A percentile compares a stretch with the other conserved stretches of the same genome.
phyloP scores from a whole-genome alignment of 306 rosid species.

The Medicago truncatula region DNA sequence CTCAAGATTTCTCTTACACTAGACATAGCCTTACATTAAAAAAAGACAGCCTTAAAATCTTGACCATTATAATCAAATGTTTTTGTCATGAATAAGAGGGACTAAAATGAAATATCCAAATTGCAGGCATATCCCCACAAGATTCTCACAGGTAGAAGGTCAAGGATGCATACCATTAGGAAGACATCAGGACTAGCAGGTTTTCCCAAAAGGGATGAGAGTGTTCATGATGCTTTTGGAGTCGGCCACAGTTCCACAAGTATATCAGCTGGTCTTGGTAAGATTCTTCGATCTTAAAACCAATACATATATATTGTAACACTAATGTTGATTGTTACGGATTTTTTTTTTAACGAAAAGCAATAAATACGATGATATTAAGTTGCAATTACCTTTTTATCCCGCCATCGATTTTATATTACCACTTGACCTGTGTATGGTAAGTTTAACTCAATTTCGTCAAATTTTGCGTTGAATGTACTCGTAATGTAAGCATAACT shows the following conservation, averaged over 20 bases:
- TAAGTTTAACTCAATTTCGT: too few relatives aligned
- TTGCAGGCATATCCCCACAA: conserved; percentile 93
- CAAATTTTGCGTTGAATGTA: background rate
- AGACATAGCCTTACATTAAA: background rate
- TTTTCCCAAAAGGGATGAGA: conserved; percentile 93
- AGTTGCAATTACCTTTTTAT: too few relatives aligned
- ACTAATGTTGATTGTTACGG: too few relatives aligned
- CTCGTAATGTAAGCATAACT: too few relatives aligned
- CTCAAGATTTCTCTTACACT: background rate
- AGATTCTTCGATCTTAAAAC: conserved; percentile 21
- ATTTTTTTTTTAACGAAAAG: too few relatives aligned
- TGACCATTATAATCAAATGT: background rate
- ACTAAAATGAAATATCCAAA: conserved; percentile 43
- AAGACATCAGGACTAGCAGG: conserved; percentile 93
- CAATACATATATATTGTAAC: background rate
- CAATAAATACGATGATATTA: too few relatives aligned
- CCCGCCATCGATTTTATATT: too few relatives aligned
- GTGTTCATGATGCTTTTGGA: conserved; percentile 89
- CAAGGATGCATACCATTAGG: conserved; percentile 85
- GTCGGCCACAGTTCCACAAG: conserved; percentile 95
- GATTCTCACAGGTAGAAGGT: conserved; percentile 94
- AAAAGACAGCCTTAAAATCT: background rate
- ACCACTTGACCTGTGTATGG: too few relatives aligned
- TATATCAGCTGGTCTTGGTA: conserved; percentile 96
- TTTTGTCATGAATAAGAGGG: conserved; percentile 18